Conservation (phyloP, 2,329 filamentous ascomycete species). For the Fusarium sp. region DNA sequence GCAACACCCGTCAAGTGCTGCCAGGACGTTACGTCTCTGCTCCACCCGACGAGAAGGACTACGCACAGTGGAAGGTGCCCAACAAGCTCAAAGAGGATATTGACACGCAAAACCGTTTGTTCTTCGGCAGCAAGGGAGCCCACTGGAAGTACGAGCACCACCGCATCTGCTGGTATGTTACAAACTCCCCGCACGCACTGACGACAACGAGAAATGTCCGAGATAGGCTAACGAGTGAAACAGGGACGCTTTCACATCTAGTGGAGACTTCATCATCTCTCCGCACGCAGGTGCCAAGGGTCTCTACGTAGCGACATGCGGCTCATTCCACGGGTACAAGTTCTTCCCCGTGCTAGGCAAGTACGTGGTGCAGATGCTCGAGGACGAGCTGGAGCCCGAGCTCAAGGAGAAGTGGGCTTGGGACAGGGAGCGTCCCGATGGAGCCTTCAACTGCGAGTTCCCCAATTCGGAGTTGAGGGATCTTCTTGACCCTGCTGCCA, state of each 20-base stretch:
- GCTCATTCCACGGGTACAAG: slow-evolving; percentile 76
- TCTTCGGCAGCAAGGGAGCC: slow-evolving; percentile 68
- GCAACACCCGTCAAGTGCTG: slow-evolving; percentile 64
- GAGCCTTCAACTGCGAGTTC: slow-evolving; percentile 65
- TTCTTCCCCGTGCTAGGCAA: slow-evolving; percentile 74
- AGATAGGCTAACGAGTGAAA: slow-evolving; percentile 14
- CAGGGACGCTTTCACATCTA: slow-evolving; percentile 75
- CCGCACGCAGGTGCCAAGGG: slow-evolving; percentile 64
- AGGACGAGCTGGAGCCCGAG: slow-evolving; percentile 58
- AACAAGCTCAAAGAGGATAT: slow-evolving; percentile 69
- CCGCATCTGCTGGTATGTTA: slow-evolving; percentile 73
- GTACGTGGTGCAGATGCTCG: slow-evolving; percentile 70
- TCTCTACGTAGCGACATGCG: slow-evolving; percentile 72
- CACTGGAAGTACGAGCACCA: slow-evolving; percentile 71
- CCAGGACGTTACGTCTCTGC: slow-evolving; percentile 67
- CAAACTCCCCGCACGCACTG: neutral
- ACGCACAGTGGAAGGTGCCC: slow-evolving; percentile 72
- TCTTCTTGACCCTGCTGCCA: slow-evolving; percentile 53
- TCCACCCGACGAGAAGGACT: slow-evolving; percentile 67
- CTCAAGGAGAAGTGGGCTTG: slow-evolving; percentile 65
- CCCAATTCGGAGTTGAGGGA: slow-evolving; percentile 69
- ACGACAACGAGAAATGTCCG: neutral
- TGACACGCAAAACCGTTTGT: slow-evolving; percentile 64
- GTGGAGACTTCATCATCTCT: slow-evolving; percentile 72
- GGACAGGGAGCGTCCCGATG: slow-evolving; percentile 70